Evolutionary conservation across 116 monocot species (phyloP), one percentile per base, ranked within the genome.

Genomic region (Papilionanthe hybrid): DNA sequence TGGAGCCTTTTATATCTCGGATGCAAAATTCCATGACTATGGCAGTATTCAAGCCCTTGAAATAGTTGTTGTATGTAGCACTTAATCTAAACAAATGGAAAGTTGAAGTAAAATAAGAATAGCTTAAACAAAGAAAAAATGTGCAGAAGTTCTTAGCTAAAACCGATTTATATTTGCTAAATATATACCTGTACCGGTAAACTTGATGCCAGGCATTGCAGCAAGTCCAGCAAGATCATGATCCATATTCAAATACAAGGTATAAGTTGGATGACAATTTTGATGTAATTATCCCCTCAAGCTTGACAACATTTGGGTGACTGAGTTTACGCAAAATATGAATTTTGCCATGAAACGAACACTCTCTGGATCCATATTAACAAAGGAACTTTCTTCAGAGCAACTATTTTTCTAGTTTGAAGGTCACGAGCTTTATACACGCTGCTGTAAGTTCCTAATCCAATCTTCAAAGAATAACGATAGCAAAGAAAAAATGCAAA

Each of bases 171-270:
- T 43, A 10, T 42, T 43, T 42, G 43, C 13, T 45, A 37, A 12
- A 32, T 37, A 17, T 13, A 22, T 63, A 83, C 83, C 83, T 83
- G 83, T 5, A 79, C 79, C 83, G 0, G 83, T 83, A 75, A 83
- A 83, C 75, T 83, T 83, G 79, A 47, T 66, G 44, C 78, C 75
- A 18, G 79, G 79, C 67, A 22, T 75, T 68, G 79, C 65, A 30
- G 60, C 48, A 43, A 83, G 74, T 67, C 83, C 83, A 42, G 83
- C 83, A 67, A 83, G 83, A 67, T 83, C 83, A 79, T 83, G 83
- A 74, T 83, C 83, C 83, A 83, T 83, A 83, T 66, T 83, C 83
- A 79, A 83, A 83, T 75, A 83, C 83, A 75, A 83, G 83, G 28
- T 83, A 83, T 22, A 83, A 65, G 50, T 60, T 83, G 50, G 79